phyloP scores from a whole-genome alignment of 495 filamentous ascomycete genomes.

The Podospora fimiseda region DNA sequence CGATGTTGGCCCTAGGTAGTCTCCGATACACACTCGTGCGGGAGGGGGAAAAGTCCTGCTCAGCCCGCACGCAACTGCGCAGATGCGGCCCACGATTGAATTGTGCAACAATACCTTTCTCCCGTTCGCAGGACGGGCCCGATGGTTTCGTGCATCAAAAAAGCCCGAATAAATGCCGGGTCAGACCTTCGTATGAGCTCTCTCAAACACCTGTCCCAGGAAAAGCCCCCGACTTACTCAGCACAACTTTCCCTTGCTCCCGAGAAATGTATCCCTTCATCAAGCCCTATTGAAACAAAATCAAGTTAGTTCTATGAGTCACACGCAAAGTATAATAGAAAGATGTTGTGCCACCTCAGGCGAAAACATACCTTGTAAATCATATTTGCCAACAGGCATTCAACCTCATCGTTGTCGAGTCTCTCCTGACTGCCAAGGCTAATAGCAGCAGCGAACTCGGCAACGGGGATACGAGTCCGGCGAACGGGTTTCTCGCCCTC shows the following conservation, averaged over 20 bases:
- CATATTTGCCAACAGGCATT: conserved; percentile 88
- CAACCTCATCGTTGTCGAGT: conserved; percentile 86
- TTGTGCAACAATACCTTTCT: no score
- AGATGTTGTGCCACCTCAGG: conserved; percentile 16
- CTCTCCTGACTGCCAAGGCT: conserved; percentile 52
- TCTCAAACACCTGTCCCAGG: conserved; percentile 86
- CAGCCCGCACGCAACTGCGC: background rate
- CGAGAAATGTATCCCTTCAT: conserved; percentile 98
- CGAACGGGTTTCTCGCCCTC: conserved; percentile 52
- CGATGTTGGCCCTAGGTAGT: no score
- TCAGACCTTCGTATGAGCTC: background rate
- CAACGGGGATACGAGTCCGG: conserved; percentile 70
- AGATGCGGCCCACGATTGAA: background rate
- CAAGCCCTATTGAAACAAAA: conserved; percentile 52
- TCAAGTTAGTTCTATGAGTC: conserved; percentile 23
- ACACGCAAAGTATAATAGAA: conserved; percentile 12
- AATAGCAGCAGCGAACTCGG: conserved; percentile 63
- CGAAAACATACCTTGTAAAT: conserved; percentile 79
- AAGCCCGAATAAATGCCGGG: no score
- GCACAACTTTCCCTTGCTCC: conserved; percentile 77
- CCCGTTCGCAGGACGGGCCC: no score
- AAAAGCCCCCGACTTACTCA: conserved; percentile 87
- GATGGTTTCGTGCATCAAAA: no score
- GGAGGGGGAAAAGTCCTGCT: background rate
- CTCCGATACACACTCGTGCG: no score